Evolutionary conservation across 2,329 filamentous ascomycete species (phyloP).

Genomic region (Pseudocercospora eumusae): DNA sequence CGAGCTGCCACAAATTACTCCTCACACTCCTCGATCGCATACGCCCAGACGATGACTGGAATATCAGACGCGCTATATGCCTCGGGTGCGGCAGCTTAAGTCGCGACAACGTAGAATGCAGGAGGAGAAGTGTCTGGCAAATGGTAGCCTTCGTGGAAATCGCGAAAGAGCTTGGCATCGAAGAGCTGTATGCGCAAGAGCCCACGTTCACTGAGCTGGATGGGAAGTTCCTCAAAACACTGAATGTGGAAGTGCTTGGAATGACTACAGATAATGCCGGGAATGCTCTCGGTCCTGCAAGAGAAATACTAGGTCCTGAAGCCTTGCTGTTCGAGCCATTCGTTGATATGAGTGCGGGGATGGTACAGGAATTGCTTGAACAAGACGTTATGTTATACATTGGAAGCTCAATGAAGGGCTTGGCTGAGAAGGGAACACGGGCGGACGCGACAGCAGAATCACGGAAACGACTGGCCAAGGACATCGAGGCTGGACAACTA

Average conservation of each 20-base stretch:
- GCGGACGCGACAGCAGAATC: slow-evolving; percentile 5
- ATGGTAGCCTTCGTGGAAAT: slow-evolving; percentile 38
- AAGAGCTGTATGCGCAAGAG: slow-evolving; percentile 34
- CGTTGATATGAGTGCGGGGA: slow-evolving; percentile 29
- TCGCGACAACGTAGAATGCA: slow-evolving; percentile 33
- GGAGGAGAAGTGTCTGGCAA: slow-evolving; percentile 39
- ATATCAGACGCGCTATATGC: slow-evolving; percentile 35
- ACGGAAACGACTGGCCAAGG: slow-evolving; percentile 12
- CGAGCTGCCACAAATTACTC: slow-evolving; percentile 27
- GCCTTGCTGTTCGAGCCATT: slow-evolving; percentile 35
- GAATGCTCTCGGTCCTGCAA: slow-evolving; percentile 23
- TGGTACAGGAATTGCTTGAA: slow-evolving; percentile 23
- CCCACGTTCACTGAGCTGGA: slow-evolving; percentile 37
- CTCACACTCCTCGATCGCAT: slow-evolving; percentile 27
- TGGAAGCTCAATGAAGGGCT: slow-evolving; percentile 29
- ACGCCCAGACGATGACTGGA: slow-evolving; percentile 29
- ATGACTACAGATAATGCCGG: slow-evolving; percentile 7
- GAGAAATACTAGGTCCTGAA: slow-evolving; percentile 14
- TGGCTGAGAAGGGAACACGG: slow-evolving; percentile 9
- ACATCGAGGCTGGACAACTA: slow-evolving; percentile 17
- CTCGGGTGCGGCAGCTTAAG: slow-evolving; percentile 38
- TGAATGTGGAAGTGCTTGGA: slow-evolving; percentile 27
- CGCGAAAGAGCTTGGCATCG: slow-evolving; percentile 20
- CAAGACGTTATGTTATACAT: slow-evolving; percentile 28
- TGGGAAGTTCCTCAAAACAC: slow-evolving; percentile 29